Evolutionary conservation across 2,329 filamentous ascomycete genomes (phyloP).

Genomic region (Hypoxylon sp.): DNA sequence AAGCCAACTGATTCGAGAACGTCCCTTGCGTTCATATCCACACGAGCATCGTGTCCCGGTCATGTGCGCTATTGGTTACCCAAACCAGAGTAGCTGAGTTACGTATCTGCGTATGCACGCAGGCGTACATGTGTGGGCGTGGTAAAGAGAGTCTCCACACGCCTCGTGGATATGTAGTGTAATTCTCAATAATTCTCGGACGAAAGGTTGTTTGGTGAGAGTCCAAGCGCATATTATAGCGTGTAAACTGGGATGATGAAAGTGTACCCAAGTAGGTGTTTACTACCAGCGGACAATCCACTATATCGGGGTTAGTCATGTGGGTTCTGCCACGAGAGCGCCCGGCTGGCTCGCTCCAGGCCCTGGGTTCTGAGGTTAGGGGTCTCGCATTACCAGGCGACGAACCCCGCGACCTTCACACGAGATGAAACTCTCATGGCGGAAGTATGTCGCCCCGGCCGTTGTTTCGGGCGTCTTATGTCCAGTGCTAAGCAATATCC

Average conservation of each 20-base stretch:
- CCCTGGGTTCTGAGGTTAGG: constrained; percentile 17
- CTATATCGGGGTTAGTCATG: constrained; percentile 38
- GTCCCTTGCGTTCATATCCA: constrained; percentile 31
- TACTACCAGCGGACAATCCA: constrained; percentile 33
- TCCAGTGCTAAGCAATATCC: constrained; percentile 9
- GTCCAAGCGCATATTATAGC: constrained; percentile 6
- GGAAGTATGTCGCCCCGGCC: constrained; percentile 13
- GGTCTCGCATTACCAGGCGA: constrained; percentile 30
- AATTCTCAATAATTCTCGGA: constrained; percentile 13
- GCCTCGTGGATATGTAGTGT: constrained; percentile 5
- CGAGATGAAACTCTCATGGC: constrained; percentile 35
- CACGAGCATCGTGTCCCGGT: constrained; percentile 23
- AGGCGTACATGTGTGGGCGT: too few species aligned
- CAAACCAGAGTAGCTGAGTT: constrained; percentile 17
- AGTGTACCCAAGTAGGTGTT: too few species aligned
- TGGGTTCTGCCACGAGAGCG: constrained; percentile 19
- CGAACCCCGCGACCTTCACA: constrained; percentile 30
- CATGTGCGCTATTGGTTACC: constrained; percentile 24
- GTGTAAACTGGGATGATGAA: constrained; percentile 5
- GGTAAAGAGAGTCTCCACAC: constrained; percentile 12
- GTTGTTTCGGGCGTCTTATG: constrained; percentile 23
- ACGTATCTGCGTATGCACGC: constrained; percentile 27
- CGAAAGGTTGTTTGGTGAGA: neutral
- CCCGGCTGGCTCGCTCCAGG: neutral
- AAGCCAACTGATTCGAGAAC: constrained; percentile 12